These are phyloP conservation scores for Ustilago tritici DNA, from an alignment of 1,284 basidiomycete genomes.

Conservation along the genomic window DNA sequence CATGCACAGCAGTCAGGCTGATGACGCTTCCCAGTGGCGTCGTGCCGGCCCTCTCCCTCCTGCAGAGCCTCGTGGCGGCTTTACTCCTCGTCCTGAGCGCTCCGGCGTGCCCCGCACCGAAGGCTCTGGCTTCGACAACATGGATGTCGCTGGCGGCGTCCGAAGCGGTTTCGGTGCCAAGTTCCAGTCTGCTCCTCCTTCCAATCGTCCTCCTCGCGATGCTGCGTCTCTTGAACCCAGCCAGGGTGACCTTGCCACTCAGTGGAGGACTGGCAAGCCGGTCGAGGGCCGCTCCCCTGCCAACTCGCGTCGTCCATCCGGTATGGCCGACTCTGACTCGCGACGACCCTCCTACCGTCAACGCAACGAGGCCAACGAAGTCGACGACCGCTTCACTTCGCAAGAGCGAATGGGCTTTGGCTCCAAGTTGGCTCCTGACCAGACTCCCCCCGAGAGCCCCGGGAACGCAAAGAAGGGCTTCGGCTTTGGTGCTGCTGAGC, in stretches of 20 bases:
- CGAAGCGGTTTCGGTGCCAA: slow-evolving; percentile 66
- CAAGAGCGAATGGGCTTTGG: slow-evolving; percentile 67
- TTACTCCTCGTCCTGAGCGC: slow-evolving; percentile 45
- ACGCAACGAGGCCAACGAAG: slow-evolving; percentile 56
- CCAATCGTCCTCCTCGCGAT: slow-evolving; percentile 50
- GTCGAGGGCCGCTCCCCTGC: slow-evolving; percentile 47
- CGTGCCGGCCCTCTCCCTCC: slow-evolving; percentile 81
- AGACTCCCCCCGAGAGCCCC: slow-evolving; percentile 60
- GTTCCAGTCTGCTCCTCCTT: slow-evolving; percentile 52
- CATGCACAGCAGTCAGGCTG: slow-evolving; percentile 69
- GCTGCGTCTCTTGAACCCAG: slow-evolving; percentile 56
- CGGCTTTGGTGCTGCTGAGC: slow-evolving; percentile 54
- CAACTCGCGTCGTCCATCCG: slow-evolving; percentile 43
- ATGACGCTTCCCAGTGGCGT: slow-evolving; percentile 79
- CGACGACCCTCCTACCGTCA: slow-evolving; percentile 36
- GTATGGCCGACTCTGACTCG: slow-evolving; percentile 37
- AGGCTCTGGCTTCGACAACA: slow-evolving; percentile 63
- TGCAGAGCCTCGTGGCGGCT: slow-evolving; percentile 48
- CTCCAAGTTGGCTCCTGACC: slow-evolving; percentile 57
- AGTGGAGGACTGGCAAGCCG: slow-evolving; percentile 69
- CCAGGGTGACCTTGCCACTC: slow-evolving; percentile 58
- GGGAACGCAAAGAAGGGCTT: slow-evolving; percentile 53
- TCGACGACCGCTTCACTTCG: slow-evolving; percentile 58
- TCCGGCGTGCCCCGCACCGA: slow-evolving; percentile 42
- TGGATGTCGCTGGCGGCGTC: slow-evolving; percentile 62